Percentiles rank a stretch among this genome's conserved stretches.
Evolutionary conservation across 2,329 filamentous ascomycete genomes (phyloP).

Genomic region (Colletotrichum tropicicola): DNA sequence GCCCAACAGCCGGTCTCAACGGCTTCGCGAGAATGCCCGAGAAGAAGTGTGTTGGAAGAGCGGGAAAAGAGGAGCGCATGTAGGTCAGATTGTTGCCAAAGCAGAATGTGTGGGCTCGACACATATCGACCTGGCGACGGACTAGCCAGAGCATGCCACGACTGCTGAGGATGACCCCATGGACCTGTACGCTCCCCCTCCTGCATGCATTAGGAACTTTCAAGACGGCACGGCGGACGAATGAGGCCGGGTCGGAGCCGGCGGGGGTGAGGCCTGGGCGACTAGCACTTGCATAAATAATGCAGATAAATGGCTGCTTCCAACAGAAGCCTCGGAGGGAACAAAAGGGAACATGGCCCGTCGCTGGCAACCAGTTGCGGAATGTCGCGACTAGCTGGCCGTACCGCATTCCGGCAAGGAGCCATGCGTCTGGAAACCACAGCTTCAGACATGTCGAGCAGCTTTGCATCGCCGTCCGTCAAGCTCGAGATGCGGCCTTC

Average conservation of each 20-base stretch:
- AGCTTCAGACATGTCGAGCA: neutral
- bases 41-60: neutral
- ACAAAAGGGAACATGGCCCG: neutral
- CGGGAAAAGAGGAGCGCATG: neutral
- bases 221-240: conserved; percentile 19
- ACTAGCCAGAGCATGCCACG: conserved; percentile 48
- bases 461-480: neutral
- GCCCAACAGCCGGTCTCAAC: no score
- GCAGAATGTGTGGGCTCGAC: conserved; percentile 23
- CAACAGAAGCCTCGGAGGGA: neutral
- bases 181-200: conserved; percentile 22
- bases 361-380: neutral
- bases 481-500: no score
- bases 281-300: conserved; percentile 29
- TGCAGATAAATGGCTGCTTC: conserved; percentile 6
- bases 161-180: conserved; percentile 33
- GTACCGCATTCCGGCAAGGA: neutral
- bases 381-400: neutral
- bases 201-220: conserved; percentile 37
- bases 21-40: no score
- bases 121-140: conserved; percentile 28
- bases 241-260: conserved; percentile 27
- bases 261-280: conserved; percentile 12
- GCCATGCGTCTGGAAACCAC: neutral
- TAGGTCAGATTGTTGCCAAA: conserved; percentile 17